Percentiles rank a stretch among this genome's conserved stretches.
phyloP scores from a whole-genome alignment of 495 filamentous ascomycete genomes.

The Neurospora tetraspora region DNA sequence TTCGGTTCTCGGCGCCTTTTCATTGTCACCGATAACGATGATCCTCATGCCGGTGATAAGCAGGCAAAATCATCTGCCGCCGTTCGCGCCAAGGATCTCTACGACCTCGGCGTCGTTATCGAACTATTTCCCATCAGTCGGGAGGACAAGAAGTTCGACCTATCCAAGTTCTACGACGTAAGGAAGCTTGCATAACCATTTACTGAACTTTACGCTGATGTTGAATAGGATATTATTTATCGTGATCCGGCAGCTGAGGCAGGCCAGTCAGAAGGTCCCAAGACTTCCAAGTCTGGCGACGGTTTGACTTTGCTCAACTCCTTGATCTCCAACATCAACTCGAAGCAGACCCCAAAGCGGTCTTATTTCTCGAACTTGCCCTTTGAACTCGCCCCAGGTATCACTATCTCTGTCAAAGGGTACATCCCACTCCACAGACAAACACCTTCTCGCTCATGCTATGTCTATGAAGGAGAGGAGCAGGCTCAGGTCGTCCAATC shows the following conservation, averaged over 20 bases:
- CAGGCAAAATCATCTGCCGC: conserved; percentile 61
- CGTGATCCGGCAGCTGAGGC: conserved; percentile 54
- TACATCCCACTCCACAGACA: conserved; percentile 84
- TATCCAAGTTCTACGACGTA: conserved; percentile 87
- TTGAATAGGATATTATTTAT: conserved; percentile 68
- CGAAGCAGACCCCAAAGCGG: conserved; percentile 77
- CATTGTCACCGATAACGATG: conserved; percentile 90
- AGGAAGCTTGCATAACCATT: conserved; percentile 1
- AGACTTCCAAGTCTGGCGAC: conserved; percentile 48
- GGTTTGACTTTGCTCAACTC: conserved; percentile 75
- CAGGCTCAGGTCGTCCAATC: conserved; percentile 68
- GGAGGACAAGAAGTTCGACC: conserved; percentile 65
- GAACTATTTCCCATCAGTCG: conserved; percentile 88
- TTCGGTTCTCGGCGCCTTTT: conserved; percentile 88
- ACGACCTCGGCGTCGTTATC: conserved; percentile 86
- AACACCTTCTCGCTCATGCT: conserved; percentile 66
- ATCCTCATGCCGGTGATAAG: conserved; percentile 69
- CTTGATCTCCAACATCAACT: conserved; percentile 82
- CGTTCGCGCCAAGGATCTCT: conserved; percentile 85
- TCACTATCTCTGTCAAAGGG: conserved; percentile 84
- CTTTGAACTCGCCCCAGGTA: conserved; percentile 73
- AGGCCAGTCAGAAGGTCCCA: conserved; percentile 25
- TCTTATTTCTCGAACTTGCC: conserved; percentile 77
- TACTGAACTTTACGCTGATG: conserved; percentile 9
- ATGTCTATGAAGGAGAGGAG: conserved; percentile 77